Evolutionary conservation across 177 flowering plant genomes (phyloP), one percentile per base, ranked within the genome.

Genomic region (Vitis hybrid): DNA sequence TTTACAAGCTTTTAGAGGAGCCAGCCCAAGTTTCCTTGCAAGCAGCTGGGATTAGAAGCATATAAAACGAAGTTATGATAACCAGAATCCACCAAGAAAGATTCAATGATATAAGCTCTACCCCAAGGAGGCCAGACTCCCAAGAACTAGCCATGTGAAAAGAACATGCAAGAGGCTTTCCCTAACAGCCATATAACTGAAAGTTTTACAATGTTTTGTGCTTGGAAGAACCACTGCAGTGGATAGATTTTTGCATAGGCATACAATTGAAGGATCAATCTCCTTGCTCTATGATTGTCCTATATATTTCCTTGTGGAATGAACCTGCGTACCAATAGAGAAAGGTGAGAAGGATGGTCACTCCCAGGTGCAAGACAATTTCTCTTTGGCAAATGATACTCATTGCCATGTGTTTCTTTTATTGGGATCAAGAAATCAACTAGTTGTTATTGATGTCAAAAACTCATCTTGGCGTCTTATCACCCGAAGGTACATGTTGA

Each of bases 191-290:
- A 89, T 88, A 77, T 73, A 88, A 92, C 97, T 30, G 88, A 55
- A n/a, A 93, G 97, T 78, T 89, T 87, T 1, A 91, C 93, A 1
- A 89, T 84, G 80, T 89, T 90, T 66, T 90, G 96, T 4, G 96
- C 90, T 63, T 90, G 96, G 1, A 87, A 85, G 65, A 85, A 91
- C 80, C 93, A 81, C 77, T 91, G 90, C 88, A 88, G 73, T 0
- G 97, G 97, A 62, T 91, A 89, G 48, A 79, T 74, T 35, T 86
- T 70, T 0, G 93, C 86, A 56, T 86, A 91, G 13, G 92, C 92
- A 48, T 82, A 91, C 6, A 91, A 74, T 71, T 91, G 97, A n/a
- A 79, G 97, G 30, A 91, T 72, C 46, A 88, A 32, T 1, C 93
- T 93, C 0, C 89, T 75, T 84, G 68, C 64, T 73, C 0, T 66